A percentile compares a stretch with the other conserved stretches of the same genome.
Evolutionary conservation across 2,329 filamentous ascomycete genomes (phyloP).

Genomic region (Trichothecium sympodiale): DNA sequence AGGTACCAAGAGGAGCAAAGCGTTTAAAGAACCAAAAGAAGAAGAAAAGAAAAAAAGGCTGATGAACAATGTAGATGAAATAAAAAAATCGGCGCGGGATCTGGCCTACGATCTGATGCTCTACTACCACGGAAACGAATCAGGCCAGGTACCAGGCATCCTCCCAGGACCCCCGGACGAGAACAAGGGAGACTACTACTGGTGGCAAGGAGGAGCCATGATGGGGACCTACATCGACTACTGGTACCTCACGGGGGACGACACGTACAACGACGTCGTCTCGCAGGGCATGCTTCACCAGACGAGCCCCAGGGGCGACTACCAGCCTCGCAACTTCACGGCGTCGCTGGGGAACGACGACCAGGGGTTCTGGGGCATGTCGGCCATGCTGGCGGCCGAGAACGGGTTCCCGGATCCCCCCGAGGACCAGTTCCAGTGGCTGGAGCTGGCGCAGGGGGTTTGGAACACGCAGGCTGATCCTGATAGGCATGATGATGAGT

Average conservation of each 20-base stretch:
- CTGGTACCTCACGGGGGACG: constrained; percentile 50
- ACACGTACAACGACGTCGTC: constrained; percentile 41
- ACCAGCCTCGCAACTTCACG: constrained; percentile 43
- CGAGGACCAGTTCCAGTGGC: constrained; percentile 35
- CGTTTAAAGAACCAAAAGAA: too few relatives aligned
- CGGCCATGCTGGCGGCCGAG: constrained; percentile 47
- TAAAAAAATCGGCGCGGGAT: constrained; percentile 31
- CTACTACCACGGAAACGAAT: constrained; percentile 38
- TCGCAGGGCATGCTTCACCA: constrained; percentile 42
- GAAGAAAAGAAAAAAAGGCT: too few relatives aligned
- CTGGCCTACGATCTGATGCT: constrained; percentile 39
- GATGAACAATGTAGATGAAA: constrained; percentile 24
- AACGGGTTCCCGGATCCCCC: constrained; percentile 44
- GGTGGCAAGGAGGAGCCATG: constrained; percentile 49
- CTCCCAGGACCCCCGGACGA: constrained; percentile 41
- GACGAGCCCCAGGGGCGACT: constrained; percentile 40
- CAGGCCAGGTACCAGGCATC: constrained; percentile 43
- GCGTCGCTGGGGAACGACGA: constrained; percentile 50
- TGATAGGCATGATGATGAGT: constrained; percentile 45
- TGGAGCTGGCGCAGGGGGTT: constrained; percentile 50
- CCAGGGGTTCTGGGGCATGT: constrained; percentile 58
- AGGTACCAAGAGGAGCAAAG: too few relatives aligned
- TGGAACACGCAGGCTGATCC: constrained; percentile 45
- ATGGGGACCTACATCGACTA: constrained; percentile 52
- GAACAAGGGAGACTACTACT: constrained; percentile 41